phyloP scores from a whole-genome alignment of 1,139 yeast genomes.

The Torulaspora pretoriensis region DNA sequence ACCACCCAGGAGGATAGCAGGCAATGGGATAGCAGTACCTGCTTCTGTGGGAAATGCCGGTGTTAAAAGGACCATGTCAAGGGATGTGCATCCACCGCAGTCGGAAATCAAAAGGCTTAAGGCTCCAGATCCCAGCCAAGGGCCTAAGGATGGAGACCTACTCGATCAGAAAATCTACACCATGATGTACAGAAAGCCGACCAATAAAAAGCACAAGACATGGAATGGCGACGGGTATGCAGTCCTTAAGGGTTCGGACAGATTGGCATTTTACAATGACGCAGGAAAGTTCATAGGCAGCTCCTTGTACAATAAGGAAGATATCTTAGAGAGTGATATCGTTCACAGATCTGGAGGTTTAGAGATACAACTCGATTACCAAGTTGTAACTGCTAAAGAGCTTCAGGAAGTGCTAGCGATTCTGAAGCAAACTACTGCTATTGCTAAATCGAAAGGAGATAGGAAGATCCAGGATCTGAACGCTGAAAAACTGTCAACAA shows the following conservation, averaged over 20 bases:
- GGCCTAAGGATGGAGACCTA: background rate
- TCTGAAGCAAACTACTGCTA: background rate
- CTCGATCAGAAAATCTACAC: conserved; percentile 18
- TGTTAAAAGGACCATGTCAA: background rate
- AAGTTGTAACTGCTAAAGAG: conserved; percentile 32
- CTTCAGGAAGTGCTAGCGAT: background rate
- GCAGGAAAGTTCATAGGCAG: conserved; percentile 33
- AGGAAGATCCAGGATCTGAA: no score
- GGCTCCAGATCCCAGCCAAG: background rate
- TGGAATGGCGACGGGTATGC: conserved; percentile 93
- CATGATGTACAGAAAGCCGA: conserved; percentile 66
- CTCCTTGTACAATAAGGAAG: conserved; percentile 17
- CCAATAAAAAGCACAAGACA: conserved; percentile 76
- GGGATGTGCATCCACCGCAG: background rate
- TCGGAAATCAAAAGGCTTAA: conserved; percentile 1
- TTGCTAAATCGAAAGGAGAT: background rate
- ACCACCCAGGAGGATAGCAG: conserved; percentile 30
- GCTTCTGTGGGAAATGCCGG: conserved; percentile 3
- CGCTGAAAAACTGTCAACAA: background rate
- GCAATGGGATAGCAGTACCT: background rate
- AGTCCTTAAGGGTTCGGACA: conserved; percentile 22
- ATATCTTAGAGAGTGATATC: conserved; percentile 39
- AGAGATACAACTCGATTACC: conserved; percentile 54
- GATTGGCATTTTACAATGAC: conserved; percentile 33
- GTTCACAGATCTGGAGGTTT: conserved; percentile 46